Evolutionary conservation across 139 green algal species (phyloP), one percentile per base, ranked within the genome.

Genomic region (Haematococcus lacustris): DNA sequence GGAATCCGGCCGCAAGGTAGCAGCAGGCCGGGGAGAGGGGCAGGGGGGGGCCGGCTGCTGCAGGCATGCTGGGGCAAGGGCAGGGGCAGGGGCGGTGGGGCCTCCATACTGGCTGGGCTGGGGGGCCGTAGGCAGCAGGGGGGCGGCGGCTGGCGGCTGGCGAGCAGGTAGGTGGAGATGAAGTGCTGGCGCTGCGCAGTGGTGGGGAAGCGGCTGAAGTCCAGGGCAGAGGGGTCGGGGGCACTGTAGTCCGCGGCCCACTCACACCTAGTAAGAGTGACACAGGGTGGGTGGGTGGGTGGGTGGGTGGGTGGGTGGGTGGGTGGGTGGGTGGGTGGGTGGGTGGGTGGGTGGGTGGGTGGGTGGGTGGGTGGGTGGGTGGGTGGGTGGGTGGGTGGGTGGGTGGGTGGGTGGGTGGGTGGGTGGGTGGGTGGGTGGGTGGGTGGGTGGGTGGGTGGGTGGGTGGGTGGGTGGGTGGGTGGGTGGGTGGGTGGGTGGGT

Each of bases 191-290:
- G 78, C 76, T 87, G 64, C 25, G 71, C 68, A n/a, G 75, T 7
- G n/a, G 33, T 76, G 9, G 87, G 87, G 3, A 92, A 63, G 39
- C 68, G 70, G 21, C 3, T 40, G 35, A 78, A 88, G 34, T 93
- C 73, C 33, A 92, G 70, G 17, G 77, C 32, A 32, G 78, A 69
- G 0, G 83, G 75, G 1, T 71, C 38, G 17, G 73, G 61, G 2
- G 71, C 77, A 76, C 87, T 74, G 66, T 92, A 92, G 67, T 93
- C 75, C 23, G 78, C 82, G 1, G 79, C 84, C 73, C 82, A 92
- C 75, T 93, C 88, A 61, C 82, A 76, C 30, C 34, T 63, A 57
- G 13, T n/a, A 13, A 57, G 47, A 13, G 21, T n/a, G 21, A 57
- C 47, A 57, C n/a, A n/a, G n/a, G n/a, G n/a, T n/a, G n/a, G n/a